Evolutionary conservation across 257 asterid genomes (phyloP).

Genomic region (Eustoma russellianum): DNA sequence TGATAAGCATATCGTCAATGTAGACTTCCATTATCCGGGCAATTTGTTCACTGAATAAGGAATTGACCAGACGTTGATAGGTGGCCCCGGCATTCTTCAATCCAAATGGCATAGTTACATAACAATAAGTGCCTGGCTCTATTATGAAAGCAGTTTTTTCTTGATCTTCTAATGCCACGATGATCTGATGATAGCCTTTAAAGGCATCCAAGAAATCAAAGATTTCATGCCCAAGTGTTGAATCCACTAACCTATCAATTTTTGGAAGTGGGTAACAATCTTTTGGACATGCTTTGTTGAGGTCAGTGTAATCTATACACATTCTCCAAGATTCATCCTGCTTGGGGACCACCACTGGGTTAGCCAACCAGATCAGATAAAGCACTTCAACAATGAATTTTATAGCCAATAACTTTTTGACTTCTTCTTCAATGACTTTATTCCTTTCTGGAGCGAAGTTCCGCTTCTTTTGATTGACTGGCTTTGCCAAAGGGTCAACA

Average conservation of each 20-base stretch:
- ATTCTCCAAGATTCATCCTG: not conserved
- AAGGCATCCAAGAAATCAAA: not conserved
- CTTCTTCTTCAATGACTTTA: not conserved
- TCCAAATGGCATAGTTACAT: too few relatives aligned
- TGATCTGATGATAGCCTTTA: not conserved
- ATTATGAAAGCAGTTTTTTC: too few relatives aligned
- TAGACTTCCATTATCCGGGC: not conserved
- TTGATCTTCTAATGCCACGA: not conserved
- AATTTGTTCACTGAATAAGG: not conserved
- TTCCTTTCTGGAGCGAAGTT: too few relatives aligned
- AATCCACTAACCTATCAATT: not conserved
- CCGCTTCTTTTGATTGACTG: too few relatives aligned
- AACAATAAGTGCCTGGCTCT: too few relatives aligned
- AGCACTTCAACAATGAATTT: not conserved
- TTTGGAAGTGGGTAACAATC: not conserved
- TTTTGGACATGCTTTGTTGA: constrained; percentile 1
- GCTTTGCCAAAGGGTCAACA: not conserved
- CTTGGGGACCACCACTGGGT: not conserved
- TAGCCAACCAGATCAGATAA: not conserved
- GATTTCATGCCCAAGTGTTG: not conserved
- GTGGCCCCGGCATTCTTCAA: too few relatives aligned
- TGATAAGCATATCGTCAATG: not conserved
- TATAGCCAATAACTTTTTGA: not conserved
- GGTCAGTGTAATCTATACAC: not conserved
- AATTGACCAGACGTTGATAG: not conserved